phyloP scores from a whole-genome alignment of 805 yeast genomes.

The fission yeast (Schizosaccharomyces pombe) region DNA sequence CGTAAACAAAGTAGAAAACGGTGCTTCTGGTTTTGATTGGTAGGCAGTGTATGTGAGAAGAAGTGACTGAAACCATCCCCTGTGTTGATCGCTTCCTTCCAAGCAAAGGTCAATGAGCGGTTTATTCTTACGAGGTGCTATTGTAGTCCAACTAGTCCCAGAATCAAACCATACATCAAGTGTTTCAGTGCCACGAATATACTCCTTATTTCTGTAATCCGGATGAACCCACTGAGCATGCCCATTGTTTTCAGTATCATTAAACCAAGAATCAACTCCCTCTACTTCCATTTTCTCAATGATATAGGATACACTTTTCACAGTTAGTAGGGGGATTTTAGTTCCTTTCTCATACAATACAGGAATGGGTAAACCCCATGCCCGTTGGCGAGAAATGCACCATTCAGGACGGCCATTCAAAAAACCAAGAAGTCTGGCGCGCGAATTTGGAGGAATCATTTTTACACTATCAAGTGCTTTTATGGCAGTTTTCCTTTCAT shows the following conservation, averaged over 20 bases:
- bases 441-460: conserved; percentile 55
- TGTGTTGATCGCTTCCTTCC: conserved; percentile 95
- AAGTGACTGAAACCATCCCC: conserved; percentile 98
- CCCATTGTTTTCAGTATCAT: conserved; percentile 22
- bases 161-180: conserved; percentile 99
- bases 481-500: conserved; percentile 40
- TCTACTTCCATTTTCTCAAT: conserved; percentile 29
- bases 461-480: conserved; percentile 35
- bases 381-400: conserved; percentile 91
- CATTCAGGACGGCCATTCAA: conserved; percentile 66
- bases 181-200: conserved; percentile 57
- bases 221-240: conserved; percentile 44
- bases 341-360: conserved; percentile 41
- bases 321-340: conserved; percentile 39
- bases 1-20: conserved; percentile 55
- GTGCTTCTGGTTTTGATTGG: conserved; percentile 23
- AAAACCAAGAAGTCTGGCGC: conserved; percentile 46
- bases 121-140: conserved; percentile 15
- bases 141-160: conserved; percentile 69
- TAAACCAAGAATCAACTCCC: conserved; percentile 73
- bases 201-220: conserved; percentile 23
- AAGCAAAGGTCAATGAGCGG: conserved; percentile 59
- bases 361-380: conserved; percentile 97
- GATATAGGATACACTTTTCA: conserved; percentile 31
- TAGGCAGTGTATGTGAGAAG: conserved; percentile 50